Base-by-base conservation (phyloP, 1,139 yeast genomes). In the Taphrina betulina region DNA sequence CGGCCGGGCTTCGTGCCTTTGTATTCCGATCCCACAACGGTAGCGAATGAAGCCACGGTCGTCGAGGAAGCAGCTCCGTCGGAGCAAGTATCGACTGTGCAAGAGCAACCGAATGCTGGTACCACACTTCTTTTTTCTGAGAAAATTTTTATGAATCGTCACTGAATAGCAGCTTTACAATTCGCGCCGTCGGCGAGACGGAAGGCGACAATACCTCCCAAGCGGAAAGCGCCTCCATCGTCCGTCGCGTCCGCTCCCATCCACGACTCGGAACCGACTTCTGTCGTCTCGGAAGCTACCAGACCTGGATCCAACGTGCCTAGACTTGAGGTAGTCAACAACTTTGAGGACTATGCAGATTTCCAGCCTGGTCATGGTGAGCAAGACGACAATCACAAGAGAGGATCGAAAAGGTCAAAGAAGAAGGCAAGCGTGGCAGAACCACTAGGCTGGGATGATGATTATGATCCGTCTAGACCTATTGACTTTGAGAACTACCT, bases 101-200 rank as follows among this genome's bases (percentile, higher is more conserved):
- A n/a, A n/a, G n/a, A n/a, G n/a, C n/a, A 26, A 26, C 10, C 48
- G 5, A 12, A 43, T 31, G 36, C 48, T 43, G 48, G 48, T 43
- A 43, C 38, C 16, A 5, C n/a, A 8, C 14, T 20, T 31, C 48
- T 33, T 3, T n/a, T n/a, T n/a, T n/a, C n/a, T n/a, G n/a, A n/a
- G n/a, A n/a, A n/a, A 16, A 5, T 10, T 19, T 43, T 8, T 19
- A 17, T 19, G 26, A 10, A n/a, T n/a, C 17, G 31, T 26, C 14
- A 29, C 48, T 43, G 38, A 43, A 33, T 43, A 20, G 16, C 48
- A 43, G 48, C 26, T 8, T 43, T 43, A 31, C 48, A 43, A 43
- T 43, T 43, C 28, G 48, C 38, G 12, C 48, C 48, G 7, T 12
- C 26, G n/a, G 10, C 24, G 5, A 43, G 38, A 14, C 29, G 23